Percentiles rank a stretch among this genome's conserved stretches.
Conservation (phyloP, 2,329 filamentous ascomycete genomes). For the Pyrenochaeta sp. region DNA sequence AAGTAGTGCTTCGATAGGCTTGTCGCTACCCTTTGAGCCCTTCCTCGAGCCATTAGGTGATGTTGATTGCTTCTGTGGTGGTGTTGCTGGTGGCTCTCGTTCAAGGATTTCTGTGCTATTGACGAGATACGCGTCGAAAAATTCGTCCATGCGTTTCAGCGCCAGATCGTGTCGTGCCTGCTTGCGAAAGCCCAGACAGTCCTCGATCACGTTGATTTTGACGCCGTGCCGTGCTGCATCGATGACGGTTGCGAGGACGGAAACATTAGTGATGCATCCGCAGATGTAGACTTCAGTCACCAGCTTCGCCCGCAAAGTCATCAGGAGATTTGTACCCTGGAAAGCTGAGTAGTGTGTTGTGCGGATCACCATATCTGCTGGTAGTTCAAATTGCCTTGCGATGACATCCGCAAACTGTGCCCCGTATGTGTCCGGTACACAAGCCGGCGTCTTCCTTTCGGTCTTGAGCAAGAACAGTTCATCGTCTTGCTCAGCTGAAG, state of each 20-base stretch:
- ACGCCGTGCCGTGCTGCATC: slow-evolving; percentile 90
- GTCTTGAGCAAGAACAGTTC: slow-evolving; percentile 56
- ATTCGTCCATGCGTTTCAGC: slow-evolving; percentile 73
- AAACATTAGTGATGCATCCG: slow-evolving; percentile 85
- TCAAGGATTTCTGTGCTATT: slow-evolving; percentile 68
- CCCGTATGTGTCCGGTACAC: slow-evolving; percentile 55
- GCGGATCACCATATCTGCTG: slow-evolving; percentile 63
- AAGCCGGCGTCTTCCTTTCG: slow-evolving; percentile 51
- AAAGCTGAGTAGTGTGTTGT: slow-evolving; percentile 94
- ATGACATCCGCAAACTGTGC: slow-evolving; percentile 61
- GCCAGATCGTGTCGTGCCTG: slow-evolving; percentile 74
- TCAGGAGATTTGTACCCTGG: slow-evolving; percentile 74
- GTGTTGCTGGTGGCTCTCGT: slow-evolving; percentile 19
- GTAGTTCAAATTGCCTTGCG: slow-evolving; percentile 57
- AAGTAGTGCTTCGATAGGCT: slow-evolving; percentile 33
- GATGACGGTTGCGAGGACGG: slow-evolving; percentile 88
- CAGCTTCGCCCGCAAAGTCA: slow-evolving; percentile 82
- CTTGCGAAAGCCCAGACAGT: slow-evolving; percentile 84
- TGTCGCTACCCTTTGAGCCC: slow-evolving; percentile 16
- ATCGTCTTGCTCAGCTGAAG: slow-evolving; percentile 51
- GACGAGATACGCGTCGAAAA: slow-evolving; percentile 76
- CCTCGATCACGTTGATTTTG: slow-evolving; percentile 84
- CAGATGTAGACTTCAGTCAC: slow-evolving; percentile 91
- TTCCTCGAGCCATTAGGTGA: slow-evolving; percentile 13
- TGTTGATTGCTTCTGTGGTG: slow-evolving; percentile 10